Evolutionary conservation across 257 asterid genomes (phyloP), one percentile per base, ranked within the genome.

Genomic region (Forsythia viridissima): DNA sequence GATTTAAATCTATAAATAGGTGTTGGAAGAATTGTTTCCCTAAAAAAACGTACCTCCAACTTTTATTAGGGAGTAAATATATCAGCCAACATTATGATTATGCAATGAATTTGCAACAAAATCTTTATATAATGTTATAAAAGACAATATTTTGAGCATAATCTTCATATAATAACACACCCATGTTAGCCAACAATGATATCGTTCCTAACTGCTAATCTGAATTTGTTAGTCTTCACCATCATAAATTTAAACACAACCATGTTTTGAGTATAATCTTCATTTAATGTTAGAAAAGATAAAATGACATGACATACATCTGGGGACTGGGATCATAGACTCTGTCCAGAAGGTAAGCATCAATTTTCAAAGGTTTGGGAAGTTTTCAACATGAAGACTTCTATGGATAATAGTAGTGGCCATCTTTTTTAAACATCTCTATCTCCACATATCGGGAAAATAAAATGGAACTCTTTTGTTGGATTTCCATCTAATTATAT

Each of bases 51-150:
- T 63, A 24, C 67, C 38, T 61, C 6, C 39, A 21, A 61, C 69
- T 61, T 13, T 3, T 20, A 15, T 8, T 9, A 30, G 24, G 39
- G 40, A 63, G 16, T 63, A 24, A 61, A 63, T 24, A 63, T 63
- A 63, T 63, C 10, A 5, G 21, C 74, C 71, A 40, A 24, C 74
- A 55, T 21, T 21, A 11, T 11, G 75, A n/a, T 71, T 72, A 75
- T 6, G 55, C 11, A 77, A 75, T 36, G 73, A 41, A 81, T 4
- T 63, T 57, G 78, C 70, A 40, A 40, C 15, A 20, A 57, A 72
- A 42, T 57, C 24, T 37, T 15, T 11, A 55, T 46, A 11, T 30
- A 30, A 63, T 38, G 13, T 61, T 51, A 13, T 41, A 3, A 6
- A 30, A 20, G 10, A 43, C 70, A 72, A 66, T 41, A 39, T 48